Conservation (phyloP, 768 basidiomycete species). For the Boletellus emodensis region DNA sequence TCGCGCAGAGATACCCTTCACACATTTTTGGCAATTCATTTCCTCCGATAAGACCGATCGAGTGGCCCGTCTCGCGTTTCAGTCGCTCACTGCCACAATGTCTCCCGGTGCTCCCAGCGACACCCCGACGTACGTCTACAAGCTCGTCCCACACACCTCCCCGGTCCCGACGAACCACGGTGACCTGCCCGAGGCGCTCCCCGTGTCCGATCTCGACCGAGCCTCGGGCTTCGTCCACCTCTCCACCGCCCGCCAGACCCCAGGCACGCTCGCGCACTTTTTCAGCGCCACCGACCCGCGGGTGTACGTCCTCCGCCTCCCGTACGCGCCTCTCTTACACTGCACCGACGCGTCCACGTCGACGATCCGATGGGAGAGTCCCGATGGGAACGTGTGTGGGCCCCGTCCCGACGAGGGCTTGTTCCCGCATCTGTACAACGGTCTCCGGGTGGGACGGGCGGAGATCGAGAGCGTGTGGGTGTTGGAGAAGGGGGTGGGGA, state of each 20-base stretch:
- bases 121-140: constrained; percentile 55
- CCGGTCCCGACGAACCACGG: constrained; percentile 31
- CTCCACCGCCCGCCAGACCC: constrained; percentile 48
- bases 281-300: constrained; percentile 36
- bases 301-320: constrained; percentile 43
- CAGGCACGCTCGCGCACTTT: constrained; percentile 44
- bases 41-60: too few species aligned
- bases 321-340: constrained; percentile 37
- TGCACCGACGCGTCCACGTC: constrained; percentile 4
- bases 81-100: constrained; percentile 1
- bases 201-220: constrained; percentile 47
- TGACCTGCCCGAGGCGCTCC: constrained; percentile 43
- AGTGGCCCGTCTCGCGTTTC: not conserved
- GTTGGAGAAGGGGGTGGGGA: constrained; percentile 20
- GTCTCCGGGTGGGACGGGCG: constrained; percentile 37
- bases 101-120: not conserved
- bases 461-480: constrained; percentile 42
- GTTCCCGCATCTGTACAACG: constrained; percentile 56
- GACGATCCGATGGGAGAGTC: constrained; percentile 47
- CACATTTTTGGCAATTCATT: not conserved
- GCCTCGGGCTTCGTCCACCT: constrained; percentile 51
- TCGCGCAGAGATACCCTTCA: constrained; percentile 28
- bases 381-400: constrained; percentile 38
- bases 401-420: constrained; percentile 41
- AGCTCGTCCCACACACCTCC: constrained; percentile 45